phyloP scores from a whole-genome alignment of 2,329 filamentous ascomycete genomes.

The Microsporum ferrugineum region DNA sequence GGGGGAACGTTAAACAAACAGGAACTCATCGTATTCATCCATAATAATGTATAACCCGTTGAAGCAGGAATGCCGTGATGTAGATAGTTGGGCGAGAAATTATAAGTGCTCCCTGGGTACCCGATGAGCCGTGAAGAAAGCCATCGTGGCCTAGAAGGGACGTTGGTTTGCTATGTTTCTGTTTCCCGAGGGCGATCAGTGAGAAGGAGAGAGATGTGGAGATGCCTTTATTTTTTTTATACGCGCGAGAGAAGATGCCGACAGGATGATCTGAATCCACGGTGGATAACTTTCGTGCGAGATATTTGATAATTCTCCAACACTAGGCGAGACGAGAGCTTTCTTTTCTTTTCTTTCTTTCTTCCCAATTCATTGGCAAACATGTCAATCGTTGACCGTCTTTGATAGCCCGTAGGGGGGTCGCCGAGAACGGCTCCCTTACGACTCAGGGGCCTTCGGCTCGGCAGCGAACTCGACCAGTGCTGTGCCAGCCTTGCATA shows the following conservation, averaged over 20 bases:
- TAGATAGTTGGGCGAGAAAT: neutral
- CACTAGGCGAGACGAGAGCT: neutral
- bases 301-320: neutral
- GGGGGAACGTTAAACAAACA: neutral
- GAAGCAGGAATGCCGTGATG: neutral
- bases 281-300: neutral
- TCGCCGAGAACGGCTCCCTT: neutral
- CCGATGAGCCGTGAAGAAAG: neutral
- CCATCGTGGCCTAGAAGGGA: neutral
- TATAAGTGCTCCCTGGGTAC: neutral
- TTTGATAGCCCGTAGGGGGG: neutral
- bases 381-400: constrained; percentile 2
- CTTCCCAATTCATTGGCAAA: neutral
- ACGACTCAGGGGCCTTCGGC: constrained; percentile 2
- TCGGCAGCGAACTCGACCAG: constrained; percentile 56
- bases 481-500: constrained; percentile 65
- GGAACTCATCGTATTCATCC: neutral
- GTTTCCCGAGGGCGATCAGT: neutral
- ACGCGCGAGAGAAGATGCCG: neutral
- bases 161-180: constrained; percentile 2
- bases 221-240: neutral
- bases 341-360: neutral
- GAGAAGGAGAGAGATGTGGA: neutral
- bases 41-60: neutral
- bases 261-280: neutral